Conservation (phyloP, 306 rosid species). For the Cucurbita pepo region DNA sequence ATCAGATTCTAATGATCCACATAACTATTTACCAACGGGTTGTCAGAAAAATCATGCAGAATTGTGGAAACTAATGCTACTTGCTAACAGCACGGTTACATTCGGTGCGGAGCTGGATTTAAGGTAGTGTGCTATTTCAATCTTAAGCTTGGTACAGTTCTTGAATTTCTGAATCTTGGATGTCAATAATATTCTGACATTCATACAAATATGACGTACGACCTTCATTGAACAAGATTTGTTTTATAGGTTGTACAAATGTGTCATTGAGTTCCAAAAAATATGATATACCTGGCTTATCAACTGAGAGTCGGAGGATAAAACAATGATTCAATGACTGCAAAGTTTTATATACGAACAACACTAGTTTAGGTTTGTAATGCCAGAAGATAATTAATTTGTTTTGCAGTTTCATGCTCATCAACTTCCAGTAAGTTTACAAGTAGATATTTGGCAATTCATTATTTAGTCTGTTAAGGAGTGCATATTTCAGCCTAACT, state of each 20-base stretch:
- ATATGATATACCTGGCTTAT: neutral
- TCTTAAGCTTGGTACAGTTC: neutral
- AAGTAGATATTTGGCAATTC: neutral
- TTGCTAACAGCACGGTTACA: conserved; percentile 33
- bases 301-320: neutral
- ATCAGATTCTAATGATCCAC: conserved; percentile 23
- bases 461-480: neutral
- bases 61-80: conserved; percentile 65
- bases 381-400: neutral
- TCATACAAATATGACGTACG: neutral
- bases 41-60: conserved; percentile 23
- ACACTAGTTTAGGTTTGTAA: neutral
- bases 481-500: neutral
- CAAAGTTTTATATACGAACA: neutral
- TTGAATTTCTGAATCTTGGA: neutral
- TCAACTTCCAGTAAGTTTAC: neutral
- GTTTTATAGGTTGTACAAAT: no score
- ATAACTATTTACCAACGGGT: conserved; percentile 16
- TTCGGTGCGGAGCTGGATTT: conserved; percentile 56
- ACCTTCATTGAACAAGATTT: no score
- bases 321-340: neutral
- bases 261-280: neutral
- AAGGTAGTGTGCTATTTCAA: conserved; percentile 33
- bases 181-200: neutral
- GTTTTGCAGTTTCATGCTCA: neutral